phyloP scores from a whole-genome alignment of 257 asterid species.

The Solanum sejunctum region DNA sequence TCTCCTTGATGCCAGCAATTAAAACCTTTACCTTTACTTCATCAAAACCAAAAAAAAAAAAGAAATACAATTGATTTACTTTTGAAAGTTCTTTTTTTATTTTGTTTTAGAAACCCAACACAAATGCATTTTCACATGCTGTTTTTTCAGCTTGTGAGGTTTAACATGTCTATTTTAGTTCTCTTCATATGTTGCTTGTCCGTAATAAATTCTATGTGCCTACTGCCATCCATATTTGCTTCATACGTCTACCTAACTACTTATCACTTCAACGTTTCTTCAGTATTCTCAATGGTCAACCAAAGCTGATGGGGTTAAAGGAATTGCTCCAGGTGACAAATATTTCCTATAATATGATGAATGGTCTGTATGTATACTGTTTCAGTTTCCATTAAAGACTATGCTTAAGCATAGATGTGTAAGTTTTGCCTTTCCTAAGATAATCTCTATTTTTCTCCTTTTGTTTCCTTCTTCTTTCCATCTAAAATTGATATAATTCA shows the following conservation, averaged over 20 bases:
- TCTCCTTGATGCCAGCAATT: too few species aligned
- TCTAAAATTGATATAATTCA: not conserved
- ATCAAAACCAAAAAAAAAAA: too few species aligned
- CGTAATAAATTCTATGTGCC: not conserved
- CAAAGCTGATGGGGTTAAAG: conserved; percentile 91
- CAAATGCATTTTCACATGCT: not conserved
- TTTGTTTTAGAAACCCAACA: not conserved
- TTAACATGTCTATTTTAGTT: not conserved
- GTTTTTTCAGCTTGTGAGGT: not conserved
- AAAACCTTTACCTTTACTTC: too few species aligned
- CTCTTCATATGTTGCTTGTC: not conserved
- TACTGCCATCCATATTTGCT: not conserved
- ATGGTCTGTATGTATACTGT: not conserved
- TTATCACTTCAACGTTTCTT: not conserved
- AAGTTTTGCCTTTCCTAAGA: not conserved
- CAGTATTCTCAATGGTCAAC: conserved; percentile 94
- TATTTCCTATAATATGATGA: not conserved
- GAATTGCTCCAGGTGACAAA: conserved; percentile 82
- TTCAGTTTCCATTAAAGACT: not conserved
- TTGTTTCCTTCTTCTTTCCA: not conserved
- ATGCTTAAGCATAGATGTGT: not conserved
- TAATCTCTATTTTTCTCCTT: conserved; percentile 1
- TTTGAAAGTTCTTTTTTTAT: too few species aligned
- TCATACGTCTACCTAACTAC: not conserved
- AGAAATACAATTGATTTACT: too few species aligned